Evolutionary conservation across 2,329 filamentous ascomycete genomes (phyloP).

Genomic region (Sarocladiaceae sp.): DNA sequence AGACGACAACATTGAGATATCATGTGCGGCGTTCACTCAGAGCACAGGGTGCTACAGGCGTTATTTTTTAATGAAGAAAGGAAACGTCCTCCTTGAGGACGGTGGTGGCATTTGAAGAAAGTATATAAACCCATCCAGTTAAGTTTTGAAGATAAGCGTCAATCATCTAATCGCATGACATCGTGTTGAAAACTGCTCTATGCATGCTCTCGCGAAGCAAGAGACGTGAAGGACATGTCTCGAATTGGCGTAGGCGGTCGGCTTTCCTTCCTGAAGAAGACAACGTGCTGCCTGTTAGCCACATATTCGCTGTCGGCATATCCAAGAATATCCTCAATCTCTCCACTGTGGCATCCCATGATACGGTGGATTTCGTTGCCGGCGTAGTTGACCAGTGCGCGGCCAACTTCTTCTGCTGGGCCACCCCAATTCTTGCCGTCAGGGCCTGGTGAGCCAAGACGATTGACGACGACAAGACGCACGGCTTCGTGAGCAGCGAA

Average conservation of each 20-base stretch:
- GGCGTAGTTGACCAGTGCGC: conserved; percentile 92
- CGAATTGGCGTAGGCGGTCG: conserved; percentile 46
- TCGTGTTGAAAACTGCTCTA: background rate
- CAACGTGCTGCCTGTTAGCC: conserved; percentile 81
- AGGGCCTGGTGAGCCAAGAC: conserved; percentile 34
- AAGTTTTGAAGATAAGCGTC: conserved; percentile 6
- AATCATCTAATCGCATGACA: background rate
- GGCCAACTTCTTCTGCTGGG: conserved; percentile 68
- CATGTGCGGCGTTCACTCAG: background rate
- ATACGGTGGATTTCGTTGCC: conserved; percentile 78
- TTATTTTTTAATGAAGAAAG: background rate
- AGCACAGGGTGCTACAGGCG: background rate
- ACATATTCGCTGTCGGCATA: conserved; percentile 96
- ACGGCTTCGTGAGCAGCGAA: conserved; percentile 95
- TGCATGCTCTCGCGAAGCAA: conserved; percentile 1
- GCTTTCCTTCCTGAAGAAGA: conserved; percentile 59
- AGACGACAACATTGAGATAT: too few relatives aligned
- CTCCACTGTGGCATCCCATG: conserved; percentile 75
- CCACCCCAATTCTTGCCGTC: conserved; percentile 46
- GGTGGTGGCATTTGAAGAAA: background rate
- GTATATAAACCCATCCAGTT: conserved; percentile 7
- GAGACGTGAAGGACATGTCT: conserved; percentile 3
- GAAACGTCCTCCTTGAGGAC: background rate
- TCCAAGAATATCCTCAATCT: conserved; percentile 76
- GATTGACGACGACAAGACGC: conserved; percentile 74